Evolutionary conservation across 2,329 filamentous ascomycete species (phyloP).

Genomic region (Paraconiothyrium sp.): DNA sequence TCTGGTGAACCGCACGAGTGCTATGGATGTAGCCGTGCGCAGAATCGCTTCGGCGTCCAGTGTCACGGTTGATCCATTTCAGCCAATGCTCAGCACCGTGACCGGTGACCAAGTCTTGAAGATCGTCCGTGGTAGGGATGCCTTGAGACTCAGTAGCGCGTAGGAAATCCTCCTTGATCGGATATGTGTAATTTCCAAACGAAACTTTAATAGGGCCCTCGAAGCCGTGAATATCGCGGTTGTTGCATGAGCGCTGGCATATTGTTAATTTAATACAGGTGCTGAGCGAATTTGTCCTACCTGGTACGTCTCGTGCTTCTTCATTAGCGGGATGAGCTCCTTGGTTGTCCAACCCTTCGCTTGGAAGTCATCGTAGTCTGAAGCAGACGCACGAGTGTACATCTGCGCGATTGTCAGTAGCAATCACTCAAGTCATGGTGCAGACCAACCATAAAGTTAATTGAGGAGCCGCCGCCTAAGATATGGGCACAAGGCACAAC

Average conservation of each 20-base stretch:
- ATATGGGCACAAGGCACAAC: conserved; percentile 80
- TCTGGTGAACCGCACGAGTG: conserved; percentile 74
- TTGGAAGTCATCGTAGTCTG: conserved; percentile 81
- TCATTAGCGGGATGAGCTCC: conserved; percentile 79
- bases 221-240: conserved; percentile 75
- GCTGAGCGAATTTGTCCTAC: conserved; percentile 6
- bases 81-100: conserved; percentile 82
- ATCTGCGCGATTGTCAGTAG: conserved; percentile 57
- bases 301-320: conserved; percentile 83
- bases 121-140: conserved; percentile 78
- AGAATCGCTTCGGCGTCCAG: conserved; percentile 77
- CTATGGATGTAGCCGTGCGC: conserved; percentile 82
- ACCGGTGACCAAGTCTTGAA: conserved; percentile 75
- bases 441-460: conserved; percentile 75
- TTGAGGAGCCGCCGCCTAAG: conserved; percentile 75
- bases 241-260: conserved; percentile 52
- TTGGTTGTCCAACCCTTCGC: conserved; percentile 82
- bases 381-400: conserved; percentile 77
- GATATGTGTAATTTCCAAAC: conserved; percentile 81
- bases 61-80: conserved; percentile 81
- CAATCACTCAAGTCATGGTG: background rate
- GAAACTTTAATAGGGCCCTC: conserved; percentile 85
- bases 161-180: conserved; percentile 83
- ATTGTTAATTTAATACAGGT: background rate
- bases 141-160: conserved; percentile 76